A percentile compares a stretch with the other conserved stretches of the same genome.
Conservation (phyloP, 495 filamentous ascomycete genomes). For the Neurospora africana region DNA sequence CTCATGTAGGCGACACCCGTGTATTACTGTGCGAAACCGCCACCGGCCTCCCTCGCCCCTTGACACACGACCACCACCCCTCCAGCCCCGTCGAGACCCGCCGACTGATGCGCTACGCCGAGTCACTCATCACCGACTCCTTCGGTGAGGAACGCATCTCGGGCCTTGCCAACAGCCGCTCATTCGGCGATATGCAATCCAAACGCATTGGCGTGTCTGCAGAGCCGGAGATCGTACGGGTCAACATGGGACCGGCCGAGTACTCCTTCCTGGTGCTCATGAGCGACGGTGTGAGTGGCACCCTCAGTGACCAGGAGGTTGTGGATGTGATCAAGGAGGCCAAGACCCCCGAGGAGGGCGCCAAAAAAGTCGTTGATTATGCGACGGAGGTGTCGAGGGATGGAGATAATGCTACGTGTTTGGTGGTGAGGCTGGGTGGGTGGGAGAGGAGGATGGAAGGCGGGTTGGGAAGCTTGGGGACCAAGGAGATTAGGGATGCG, state of each 20-base stretch:
- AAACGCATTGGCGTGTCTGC: slow-evolving; percentile 91
- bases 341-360: slow-evolving; percentile 75
- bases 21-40: slow-evolving; percentile 74
- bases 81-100: slow-evolving; percentile 72
- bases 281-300: slow-evolving; percentile 77
- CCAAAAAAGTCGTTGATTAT: slow-evolving; percentile 67
- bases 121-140: slow-evolving; percentile 80
- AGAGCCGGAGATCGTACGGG: slow-evolving; percentile 71
- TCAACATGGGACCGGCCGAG: slow-evolving; percentile 69
- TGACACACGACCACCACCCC: slow-evolving; percentile 86
- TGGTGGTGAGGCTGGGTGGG: slow-evolving; percentile 82
- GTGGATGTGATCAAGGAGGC: slow-evolving; percentile 93
- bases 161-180: slow-evolving; percentile 84
- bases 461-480: slow-evolving; percentile 78
- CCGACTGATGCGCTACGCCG: slow-evolving; percentile 69
- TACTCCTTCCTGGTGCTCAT: slow-evolving; percentile 82
- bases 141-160: slow-evolving; percentile 95
- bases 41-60: slow-evolving; percentile 63
- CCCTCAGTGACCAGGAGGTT: slow-evolving; percentile 80
- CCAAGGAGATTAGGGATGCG: slow-evolving; percentile 81
- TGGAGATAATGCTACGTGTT: slow-evolving; percentile 91
- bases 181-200: slow-evolving; percentile 82
- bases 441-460: slow-evolving; percentile 91
- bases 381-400: slow-evolving; percentile 74
- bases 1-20: slow-evolving; percentile 89